Conservation (phyloP, 169 alveolate species). For the Cryptosporidium xiaoi region DNA sequence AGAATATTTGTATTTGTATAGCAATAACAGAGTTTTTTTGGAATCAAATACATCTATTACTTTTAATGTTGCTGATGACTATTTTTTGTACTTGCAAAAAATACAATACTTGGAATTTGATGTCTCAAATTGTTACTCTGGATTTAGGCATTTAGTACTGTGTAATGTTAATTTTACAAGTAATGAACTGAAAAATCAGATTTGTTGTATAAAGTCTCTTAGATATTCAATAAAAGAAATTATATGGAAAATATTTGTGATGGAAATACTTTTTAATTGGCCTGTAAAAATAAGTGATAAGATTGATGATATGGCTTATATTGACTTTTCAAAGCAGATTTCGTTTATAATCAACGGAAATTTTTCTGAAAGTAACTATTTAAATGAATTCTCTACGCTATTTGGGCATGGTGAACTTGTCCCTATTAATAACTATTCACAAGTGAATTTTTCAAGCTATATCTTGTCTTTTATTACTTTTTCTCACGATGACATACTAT, state of each 20-base stretch:
- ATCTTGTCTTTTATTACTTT: conserved; percentile 12
- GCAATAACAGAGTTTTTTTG: conserved; percentile 6
- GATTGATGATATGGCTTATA: not conserved
- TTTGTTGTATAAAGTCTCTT: conserved; percentile 42
- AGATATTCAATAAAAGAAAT: conserved; percentile 56
- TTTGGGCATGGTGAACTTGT: conserved; percentile 57
- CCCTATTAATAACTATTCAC: not conserved
- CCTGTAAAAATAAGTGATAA: conserved; percentile 1
- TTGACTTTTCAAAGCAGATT: conserved; percentile 12
- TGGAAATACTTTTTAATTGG: conserved; percentile 17
- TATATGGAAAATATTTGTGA: conserved; percentile 52
- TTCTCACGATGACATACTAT: conserved; percentile 20
- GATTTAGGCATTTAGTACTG: conserved; percentile 25
- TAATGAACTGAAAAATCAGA: conserved; percentile 13
- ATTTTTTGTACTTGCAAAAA: conserved; percentile 19
- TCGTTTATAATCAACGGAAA: conserved; percentile 26
- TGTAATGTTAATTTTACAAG: conserved; percentile 30
- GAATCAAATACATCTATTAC: conserved; percentile 14
- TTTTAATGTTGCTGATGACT: conserved; percentile 43
- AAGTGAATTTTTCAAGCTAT: not conserved
- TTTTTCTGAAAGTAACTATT: conserved; percentile 7
- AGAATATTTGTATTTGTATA: conserved; percentile 12
- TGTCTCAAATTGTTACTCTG: conserved; percentile 16
- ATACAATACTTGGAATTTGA: conserved; percentile 54
- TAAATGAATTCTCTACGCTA: conserved; percentile 7